A percentile compares a stretch with the other conserved stretches of the same genome.
Evolutionary conservation across 1,284 basidiomycete genomes (phyloP).

Genomic region (Hortiboletus rubellus): DNA sequence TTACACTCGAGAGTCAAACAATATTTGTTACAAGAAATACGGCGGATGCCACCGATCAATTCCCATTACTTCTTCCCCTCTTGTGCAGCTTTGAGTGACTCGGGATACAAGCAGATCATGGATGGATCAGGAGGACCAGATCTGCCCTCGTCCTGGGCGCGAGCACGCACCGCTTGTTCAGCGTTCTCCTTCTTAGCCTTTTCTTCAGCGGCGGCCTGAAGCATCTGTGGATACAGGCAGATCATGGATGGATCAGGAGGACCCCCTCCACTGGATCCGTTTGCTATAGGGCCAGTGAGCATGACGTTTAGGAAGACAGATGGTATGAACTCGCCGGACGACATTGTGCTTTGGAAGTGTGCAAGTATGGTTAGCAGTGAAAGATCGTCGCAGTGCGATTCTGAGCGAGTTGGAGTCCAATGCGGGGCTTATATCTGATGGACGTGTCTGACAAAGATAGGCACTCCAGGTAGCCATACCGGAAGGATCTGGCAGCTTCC

Average conservation of each 20-base stretch:
- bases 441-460: too few species aligned
- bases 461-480: too few species aligned
- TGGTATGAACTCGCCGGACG: neutral
- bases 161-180: neutral
- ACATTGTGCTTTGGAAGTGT: neutral
- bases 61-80: neutral
- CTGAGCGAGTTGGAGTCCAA: neutral
- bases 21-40: too few species aligned
- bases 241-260: neutral
- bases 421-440: too few species aligned
- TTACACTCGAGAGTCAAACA: too few species aligned
- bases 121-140: neutral
- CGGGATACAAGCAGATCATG: neutral
- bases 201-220: neutral
- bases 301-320: neutral
- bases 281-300: neutral
- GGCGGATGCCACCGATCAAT: neutral
- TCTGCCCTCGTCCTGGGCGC: neutral
- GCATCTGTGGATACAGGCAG: constrained; percentile 2
- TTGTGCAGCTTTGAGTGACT: neutral
- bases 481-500: too few species aligned
- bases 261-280: neutral
- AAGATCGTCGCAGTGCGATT: neutral
- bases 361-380: too few species aligned
- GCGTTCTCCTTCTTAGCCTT: neutral